Base-by-base conservation (phyloP, 2,329 filamentous ascomycete genomes). In the Colletotrichum spaethianum region DNA sequence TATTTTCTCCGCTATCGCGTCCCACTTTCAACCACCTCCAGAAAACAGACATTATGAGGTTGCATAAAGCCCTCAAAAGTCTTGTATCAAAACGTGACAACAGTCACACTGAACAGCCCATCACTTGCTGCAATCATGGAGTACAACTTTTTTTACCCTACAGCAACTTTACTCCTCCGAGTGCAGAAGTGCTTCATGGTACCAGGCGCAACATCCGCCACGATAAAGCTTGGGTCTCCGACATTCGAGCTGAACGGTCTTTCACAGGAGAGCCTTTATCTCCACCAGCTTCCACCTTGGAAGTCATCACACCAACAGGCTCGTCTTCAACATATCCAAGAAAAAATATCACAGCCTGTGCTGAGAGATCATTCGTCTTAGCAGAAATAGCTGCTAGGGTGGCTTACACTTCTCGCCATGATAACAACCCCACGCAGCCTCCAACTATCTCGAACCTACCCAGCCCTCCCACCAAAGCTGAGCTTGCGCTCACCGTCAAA, bases 281-380 rank as follows among this genome's bases (percentile, higher is more conserved):
- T 23, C 14, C 33, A 6, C 33, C n/a, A 5, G n/a, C 14, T 40
- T 33, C 33, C 7, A 6, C 12, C 4, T 4, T 8, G 3, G 23
- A 14, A 7, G 26, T 12, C n/a, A 57, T n/a, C 1, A 11, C n/a
- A 5, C 2, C 23, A 3, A 26, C n/a, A 4, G 12, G 11, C 14
- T 8, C 20, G n/a, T 16, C 7, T 5, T 7, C 2, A 5, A 0
- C n/a, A 2, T 4, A 16, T 20, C 14, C 1, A 1, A 1, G 1
- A 12, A 23, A 8, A 6, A 16, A n/a, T 7, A 16, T 4, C 33
- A 20, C 12, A 16, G n/a, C 7, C 23, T n/a, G 3, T 28, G 1
- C 38, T 5, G 8, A 31, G 16, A 14, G 12, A 2, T 16, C 20
- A 12, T 31, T 31, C 26, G 44, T 4, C 2, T 16, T 60, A 12